Evolutionary conservation across 1,284 basidiomycete genomes (phyloP).

Genomic region (Phellinidium pouzarii): DNA sequence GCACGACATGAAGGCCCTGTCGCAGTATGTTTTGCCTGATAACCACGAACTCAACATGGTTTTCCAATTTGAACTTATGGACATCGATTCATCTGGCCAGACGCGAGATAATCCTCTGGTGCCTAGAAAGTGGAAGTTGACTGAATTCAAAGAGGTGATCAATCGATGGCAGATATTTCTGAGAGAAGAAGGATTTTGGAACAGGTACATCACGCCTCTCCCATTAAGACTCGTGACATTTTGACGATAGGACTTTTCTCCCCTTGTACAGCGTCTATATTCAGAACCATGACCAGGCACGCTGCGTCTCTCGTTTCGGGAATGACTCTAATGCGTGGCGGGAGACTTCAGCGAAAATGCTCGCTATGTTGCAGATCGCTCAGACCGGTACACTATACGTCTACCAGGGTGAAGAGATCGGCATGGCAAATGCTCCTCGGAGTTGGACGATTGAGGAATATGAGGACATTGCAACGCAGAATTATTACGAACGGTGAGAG

Average conservation of each 20-base stretch:
- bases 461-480: slow-evolving; percentile 56
- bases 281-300: slow-evolving; percentile 64
- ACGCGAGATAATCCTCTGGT: slow-evolving; percentile 31
- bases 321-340: slow-evolving; percentile 53
- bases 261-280: slow-evolving; percentile 43
- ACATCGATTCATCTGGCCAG: slow-evolving; percentile 41
- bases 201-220: slow-evolving; percentile 36
- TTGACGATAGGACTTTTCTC: slow-evolving; percentile 1
- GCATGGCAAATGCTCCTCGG: slow-evolving; percentile 59
- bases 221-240: background rate
- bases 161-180: slow-evolving; percentile 55
- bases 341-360: slow-evolving; percentile 51
- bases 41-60: slow-evolving; percentile 65
- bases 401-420: slow-evolving; percentile 72
- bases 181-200: slow-evolving; percentile 57
- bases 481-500: slow-evolving; percentile 39
- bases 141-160: slow-evolving; percentile 51
- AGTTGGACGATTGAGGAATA: slow-evolving; percentile 69
- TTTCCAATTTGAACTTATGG: slow-evolving; percentile 61
- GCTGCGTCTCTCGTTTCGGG: slow-evolving; percentile 60
- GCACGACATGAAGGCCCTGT: slow-evolving; percentile 42
- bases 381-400: slow-evolving; percentile 65
- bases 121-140: slow-evolving; percentile 44
- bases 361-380: slow-evolving; percentile 55
- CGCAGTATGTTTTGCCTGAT: slow-evolving; percentile 52